These are phyloP conservation scores for Macrolepiota albuminosa DNA, from an alignment of 768 basidiomycete genomes.

Conservation along the genomic window DNA sequence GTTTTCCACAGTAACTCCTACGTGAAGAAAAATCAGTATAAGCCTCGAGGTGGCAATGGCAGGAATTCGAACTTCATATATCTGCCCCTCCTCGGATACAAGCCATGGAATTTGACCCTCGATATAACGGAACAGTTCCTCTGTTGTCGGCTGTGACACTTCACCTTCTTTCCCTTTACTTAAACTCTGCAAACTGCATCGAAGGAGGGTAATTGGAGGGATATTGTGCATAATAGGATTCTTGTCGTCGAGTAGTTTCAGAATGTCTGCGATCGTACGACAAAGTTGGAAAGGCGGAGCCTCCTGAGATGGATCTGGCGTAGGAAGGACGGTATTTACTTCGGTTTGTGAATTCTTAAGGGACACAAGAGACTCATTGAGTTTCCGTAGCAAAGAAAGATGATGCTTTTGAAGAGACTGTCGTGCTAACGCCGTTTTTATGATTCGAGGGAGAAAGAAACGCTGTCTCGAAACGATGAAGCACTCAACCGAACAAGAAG, in stretches of 20 bases:
- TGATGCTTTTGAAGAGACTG: slow-evolving; percentile 60
- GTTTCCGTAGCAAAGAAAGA: slow-evolving; percentile 44
- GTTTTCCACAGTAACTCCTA: slow-evolving; percentile 58
- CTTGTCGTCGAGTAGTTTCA: slow-evolving; percentile 26
- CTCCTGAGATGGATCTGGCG: slow-evolving; percentile 47
- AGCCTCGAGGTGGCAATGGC: not conserved
- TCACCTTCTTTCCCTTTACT: slow-evolving; percentile 31
- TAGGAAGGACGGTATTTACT: slow-evolving; percentile 54
- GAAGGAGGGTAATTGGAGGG: slow-evolving; percentile 51
- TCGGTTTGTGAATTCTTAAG: slow-evolving; percentile 54
- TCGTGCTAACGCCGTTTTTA: slow-evolving; percentile 55
- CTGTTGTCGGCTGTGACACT: slow-evolving; percentile 40
- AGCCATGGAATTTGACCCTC: slow-evolving; percentile 60
- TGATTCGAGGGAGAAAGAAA: slow-evolving; percentile 63
- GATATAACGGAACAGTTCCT: slow-evolving; percentile 55
- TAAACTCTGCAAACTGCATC: slow-evolving; percentile 56
- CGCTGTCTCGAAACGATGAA: slow-evolving; percentile 35
- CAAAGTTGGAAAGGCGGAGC: slow-evolving; percentile 36
- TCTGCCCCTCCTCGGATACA: slow-evolving; percentile 41
- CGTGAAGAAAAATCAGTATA: not conserved
- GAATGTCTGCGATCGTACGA: slow-evolving; percentile 38
- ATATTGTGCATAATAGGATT: slow-evolving; percentile 28
- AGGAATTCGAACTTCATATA: slow-evolving; percentile 46
- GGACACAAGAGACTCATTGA: slow-evolving; percentile 50
- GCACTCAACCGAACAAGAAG: not conserved